These are phyloP conservation scores for Pascua guehoae DNA, from an alignment of 1,284 basidiomycete genomes.

Conservation along the genomic window DNA sequence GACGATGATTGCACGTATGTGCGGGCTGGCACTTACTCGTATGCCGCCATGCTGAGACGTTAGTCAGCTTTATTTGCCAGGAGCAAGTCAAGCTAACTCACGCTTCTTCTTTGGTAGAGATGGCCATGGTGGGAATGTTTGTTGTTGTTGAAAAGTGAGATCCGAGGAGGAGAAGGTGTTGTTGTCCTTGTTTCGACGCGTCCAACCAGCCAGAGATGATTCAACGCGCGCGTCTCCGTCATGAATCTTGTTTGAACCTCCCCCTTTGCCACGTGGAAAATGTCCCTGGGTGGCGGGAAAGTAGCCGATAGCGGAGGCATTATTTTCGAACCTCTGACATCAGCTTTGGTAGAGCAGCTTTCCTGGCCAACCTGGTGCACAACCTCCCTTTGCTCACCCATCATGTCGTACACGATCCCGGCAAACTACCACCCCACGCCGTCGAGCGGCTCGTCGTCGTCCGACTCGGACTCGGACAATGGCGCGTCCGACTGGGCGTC, in stretches of 20 bases:
- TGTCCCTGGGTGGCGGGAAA: not conserved
- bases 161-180: not conserved
- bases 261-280: conserved; percentile 1
- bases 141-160: not conserved
- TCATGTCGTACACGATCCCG: conserved; percentile 18
- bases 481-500: conserved; percentile 45
- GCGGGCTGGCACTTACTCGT: conserved; percentile 8
- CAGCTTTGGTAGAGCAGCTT: not conserved
- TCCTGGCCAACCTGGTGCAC: not conserved
- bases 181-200: not conserved
- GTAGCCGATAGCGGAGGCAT: not conserved
- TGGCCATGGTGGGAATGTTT: conserved; percentile 5
- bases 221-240: not conserved
- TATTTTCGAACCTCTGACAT: conserved; percentile 7
- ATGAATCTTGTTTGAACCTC: conserved; percentile 1
- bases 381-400: not conserved
- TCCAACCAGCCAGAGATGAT: not conserved
- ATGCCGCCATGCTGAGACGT: conserved; percentile 14
- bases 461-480: conserved; percentile 19
- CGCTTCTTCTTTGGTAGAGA: conserved; percentile 10
- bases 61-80: conserved; percentile 3
- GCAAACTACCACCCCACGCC: conserved; percentile 11
- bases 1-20: not conserved
- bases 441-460: conserved; percentile 20
- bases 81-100: no score